phyloP scores from a whole-genome alignment of 2,329 filamentous ascomycete genomes.

The Dactylellina drechsleri region DNA sequence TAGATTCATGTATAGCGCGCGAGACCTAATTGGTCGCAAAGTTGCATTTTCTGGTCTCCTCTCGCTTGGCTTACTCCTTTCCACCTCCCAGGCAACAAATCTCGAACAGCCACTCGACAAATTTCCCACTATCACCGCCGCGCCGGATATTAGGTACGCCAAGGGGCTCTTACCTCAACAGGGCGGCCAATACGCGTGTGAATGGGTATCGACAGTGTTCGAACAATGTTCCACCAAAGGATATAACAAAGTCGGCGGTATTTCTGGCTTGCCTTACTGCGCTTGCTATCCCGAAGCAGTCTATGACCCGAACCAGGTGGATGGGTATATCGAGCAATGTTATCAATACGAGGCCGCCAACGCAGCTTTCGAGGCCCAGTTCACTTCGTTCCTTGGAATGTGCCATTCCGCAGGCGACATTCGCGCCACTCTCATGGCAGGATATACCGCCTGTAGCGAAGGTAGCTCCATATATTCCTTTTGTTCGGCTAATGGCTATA shows the following conservation, averaged over 20 bases:
- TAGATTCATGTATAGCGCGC: neutral
- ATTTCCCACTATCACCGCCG: constrained; percentile 42
- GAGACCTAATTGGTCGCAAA: constrained; percentile 9
- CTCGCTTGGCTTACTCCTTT: constrained; percentile 2
- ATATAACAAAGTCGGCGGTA: constrained; percentile 32
- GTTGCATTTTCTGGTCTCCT: constrained; percentile 8
- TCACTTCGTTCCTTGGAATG: constrained; percentile 38
- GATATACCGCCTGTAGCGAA: constrained; percentile 33
- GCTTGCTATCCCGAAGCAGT: constrained; percentile 34
- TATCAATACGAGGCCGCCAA: constrained; percentile 43
- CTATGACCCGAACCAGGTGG: constrained; percentile 39
- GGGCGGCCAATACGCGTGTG: constrained; percentile 38
- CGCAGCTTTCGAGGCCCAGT: constrained; percentile 31
- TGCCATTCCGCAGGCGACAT: constrained; percentile 47
- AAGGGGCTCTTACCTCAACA: constrained; percentile 40
- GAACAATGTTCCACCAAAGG: constrained; percentile 44
- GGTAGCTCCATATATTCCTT: constrained; percentile 20
- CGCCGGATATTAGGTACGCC: constrained; percentile 32
- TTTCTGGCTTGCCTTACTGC: constrained; percentile 44
- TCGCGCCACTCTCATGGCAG: constrained; percentile 24
- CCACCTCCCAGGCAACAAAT: constrained; percentile 11
- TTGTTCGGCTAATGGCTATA: constrained; percentile 28
- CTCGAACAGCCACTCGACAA: constrained; percentile 15
- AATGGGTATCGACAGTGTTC: constrained; percentile 36
- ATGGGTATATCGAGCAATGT: constrained; percentile 49